phyloP scores from a whole-genome alignment of 2,329 filamentous ascomycete species.

The Apiospora arundinis region DNA sequence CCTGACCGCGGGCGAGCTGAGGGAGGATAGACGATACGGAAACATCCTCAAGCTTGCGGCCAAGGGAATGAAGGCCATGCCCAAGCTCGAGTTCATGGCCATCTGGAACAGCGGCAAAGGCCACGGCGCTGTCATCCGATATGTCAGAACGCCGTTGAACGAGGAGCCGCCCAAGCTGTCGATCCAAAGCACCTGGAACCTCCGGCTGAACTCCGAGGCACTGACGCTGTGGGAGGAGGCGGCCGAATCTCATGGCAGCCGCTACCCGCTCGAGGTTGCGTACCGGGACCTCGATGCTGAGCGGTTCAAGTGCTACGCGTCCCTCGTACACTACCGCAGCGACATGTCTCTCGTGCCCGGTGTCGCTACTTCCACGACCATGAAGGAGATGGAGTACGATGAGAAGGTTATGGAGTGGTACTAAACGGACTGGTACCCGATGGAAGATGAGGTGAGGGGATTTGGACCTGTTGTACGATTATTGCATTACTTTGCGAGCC shows the following conservation, averaged over 20 bases:
- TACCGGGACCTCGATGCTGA: no score
- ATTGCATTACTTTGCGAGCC: no score
- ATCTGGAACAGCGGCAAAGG: neutral
- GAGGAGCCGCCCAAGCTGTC: neutral
- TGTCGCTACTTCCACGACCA: neutral
- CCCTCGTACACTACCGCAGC: no score
- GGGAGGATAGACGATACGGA: neutral
- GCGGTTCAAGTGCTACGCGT: no score
- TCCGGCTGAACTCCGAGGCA: neutral
- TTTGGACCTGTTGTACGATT: neutral
- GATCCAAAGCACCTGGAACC: neutral
- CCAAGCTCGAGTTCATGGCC: neutral
- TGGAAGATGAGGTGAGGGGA: no score
- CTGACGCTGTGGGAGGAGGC: neutral
- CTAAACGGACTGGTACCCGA: neutral
- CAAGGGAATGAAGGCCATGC: neutral
- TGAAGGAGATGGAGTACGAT: neutral
- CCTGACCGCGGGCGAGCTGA: neutral
- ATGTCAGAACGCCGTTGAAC: neutral
- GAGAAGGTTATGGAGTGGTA: neutral
- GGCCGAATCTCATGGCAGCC: no score
- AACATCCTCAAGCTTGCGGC: neutral
- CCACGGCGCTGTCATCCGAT: neutral
- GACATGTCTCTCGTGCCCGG: no score
- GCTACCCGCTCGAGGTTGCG: no score